Percentiles rank a stretch among this genome's conserved stretches.
These are phyloP conservation scores for Aphanoascus verrucosus DNA, from an alignment of 2,329 filamentous ascomycete species.

Conservation along the genomic window DNA sequence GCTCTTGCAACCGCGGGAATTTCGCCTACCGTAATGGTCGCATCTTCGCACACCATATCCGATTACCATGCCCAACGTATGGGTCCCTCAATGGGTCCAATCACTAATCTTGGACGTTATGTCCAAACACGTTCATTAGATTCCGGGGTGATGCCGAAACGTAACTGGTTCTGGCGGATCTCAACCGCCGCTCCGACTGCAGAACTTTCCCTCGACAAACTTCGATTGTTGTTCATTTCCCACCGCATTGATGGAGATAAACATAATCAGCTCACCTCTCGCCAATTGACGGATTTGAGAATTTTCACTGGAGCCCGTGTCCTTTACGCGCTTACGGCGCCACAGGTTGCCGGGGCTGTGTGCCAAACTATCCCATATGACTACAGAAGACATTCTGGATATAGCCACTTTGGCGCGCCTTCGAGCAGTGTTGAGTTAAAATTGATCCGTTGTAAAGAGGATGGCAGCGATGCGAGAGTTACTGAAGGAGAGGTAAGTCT, in stretches of 20 bases:
- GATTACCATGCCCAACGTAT: slow-evolving; percentile 55
- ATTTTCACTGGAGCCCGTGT: slow-evolving; percentile 70
- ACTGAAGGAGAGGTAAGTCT: slow-evolving; percentile 51
- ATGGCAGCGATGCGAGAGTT: slow-evolving; percentile 29
- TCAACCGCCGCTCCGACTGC: slow-evolving; percentile 30
- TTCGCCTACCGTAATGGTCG: slow-evolving; percentile 71
- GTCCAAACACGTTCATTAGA: slow-evolving; percentile 60
- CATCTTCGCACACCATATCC: slow-evolving; percentile 61
- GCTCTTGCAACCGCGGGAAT: slow-evolving; percentile 61
- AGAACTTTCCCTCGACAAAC: slow-evolving; percentile 47
- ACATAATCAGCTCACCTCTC: slow-evolving; percentile 54
- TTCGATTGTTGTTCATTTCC: slow-evolving; percentile 71
- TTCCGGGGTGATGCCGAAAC: slow-evolving; percentile 61
- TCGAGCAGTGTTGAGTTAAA: slow-evolving; percentile 69
- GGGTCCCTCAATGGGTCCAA: slow-evolving; percentile 48
- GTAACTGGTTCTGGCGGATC: slow-evolving; percentile 47
- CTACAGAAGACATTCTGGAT: slow-evolving; percentile 50
- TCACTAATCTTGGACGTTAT: slow-evolving; percentile 60
- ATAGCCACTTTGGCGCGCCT: slow-evolving; percentile 70
- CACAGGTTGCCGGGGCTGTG: slow-evolving; percentile 80
- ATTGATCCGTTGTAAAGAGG: slow-evolving; percentile 38
- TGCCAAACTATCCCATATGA: slow-evolving; percentile 80
- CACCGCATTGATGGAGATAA: slow-evolving; percentile 55
- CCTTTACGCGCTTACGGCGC: slow-evolving; percentile 71
- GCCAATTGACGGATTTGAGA: slow-evolving; percentile 66